phyloP scores from a whole-genome alignment of 371 early-diverging fungal species.

The Mortierella sp. region DNA sequence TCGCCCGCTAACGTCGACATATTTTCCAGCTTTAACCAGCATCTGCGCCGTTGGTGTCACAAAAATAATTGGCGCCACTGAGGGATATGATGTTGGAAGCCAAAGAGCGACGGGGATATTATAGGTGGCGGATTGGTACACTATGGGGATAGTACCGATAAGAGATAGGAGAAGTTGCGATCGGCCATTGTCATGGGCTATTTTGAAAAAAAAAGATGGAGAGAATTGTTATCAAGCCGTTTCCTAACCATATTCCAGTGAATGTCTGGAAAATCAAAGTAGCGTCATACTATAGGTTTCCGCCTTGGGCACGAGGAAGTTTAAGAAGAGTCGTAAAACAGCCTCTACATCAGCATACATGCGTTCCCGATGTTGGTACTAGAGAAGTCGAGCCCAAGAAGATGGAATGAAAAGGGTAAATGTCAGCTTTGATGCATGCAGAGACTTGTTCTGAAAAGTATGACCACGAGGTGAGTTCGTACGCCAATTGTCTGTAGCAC shows the following conservation, averaged over 20 bases:
- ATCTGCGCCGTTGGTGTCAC: slow-evolving; percentile 92
- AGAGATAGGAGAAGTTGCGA: slow-evolving; percentile 81
- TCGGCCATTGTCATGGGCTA: slow-evolving; percentile 80
- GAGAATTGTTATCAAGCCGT: background rate
- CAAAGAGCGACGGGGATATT: slow-evolving; percentile 94
- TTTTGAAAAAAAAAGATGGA: no score
- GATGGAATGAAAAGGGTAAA: background rate
- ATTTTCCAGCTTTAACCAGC: slow-evolving; percentile 83
- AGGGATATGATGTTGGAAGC: slow-evolving; percentile 89
- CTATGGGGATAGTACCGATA: slow-evolving; percentile 90
- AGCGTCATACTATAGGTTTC: slow-evolving; percentile 75
- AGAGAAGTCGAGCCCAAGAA: background rate
- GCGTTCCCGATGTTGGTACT: slow-evolving; percentile 78
- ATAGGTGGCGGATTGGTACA: slow-evolving; percentile 84
- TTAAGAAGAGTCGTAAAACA: slow-evolving; percentile 69
- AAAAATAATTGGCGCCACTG: slow-evolving; percentile 82
- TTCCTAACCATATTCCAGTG: background rate
- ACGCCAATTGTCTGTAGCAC: slow-evolving; percentile 51
- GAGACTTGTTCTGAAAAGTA: background rate
- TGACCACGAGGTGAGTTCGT: background rate
- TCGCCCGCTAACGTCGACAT: slow-evolving; percentile 88
- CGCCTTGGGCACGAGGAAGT: slow-evolving; percentile 77
- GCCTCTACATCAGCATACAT: slow-evolving; percentile 79
- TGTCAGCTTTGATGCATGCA: background rate
- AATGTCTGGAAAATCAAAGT: background rate